Evolutionary conservation across 345 rosid genomes (phyloP).

Genomic region (Melastoma malabathricum): DNA sequence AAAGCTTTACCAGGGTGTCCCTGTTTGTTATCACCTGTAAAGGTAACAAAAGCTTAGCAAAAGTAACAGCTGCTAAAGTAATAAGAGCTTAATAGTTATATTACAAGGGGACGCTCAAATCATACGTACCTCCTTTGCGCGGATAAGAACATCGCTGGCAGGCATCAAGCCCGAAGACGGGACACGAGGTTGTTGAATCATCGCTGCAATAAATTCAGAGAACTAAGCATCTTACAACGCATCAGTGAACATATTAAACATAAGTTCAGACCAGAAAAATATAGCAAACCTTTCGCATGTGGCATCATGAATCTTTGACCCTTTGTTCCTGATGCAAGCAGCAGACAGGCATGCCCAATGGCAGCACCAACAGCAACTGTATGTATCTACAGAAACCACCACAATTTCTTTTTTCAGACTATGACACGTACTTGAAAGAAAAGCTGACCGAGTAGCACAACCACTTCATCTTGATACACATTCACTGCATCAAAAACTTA

Average conservation of each 20-base stretch:
- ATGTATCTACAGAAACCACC: slow-evolving; percentile 38
- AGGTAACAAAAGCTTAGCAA: too few relatives aligned
- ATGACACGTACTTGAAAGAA: too few relatives aligned
- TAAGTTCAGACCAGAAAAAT: slow-evolving; percentile 1
- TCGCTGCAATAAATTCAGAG: slow-evolving; percentile 34
- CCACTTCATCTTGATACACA: neutral
- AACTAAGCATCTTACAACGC: slow-evolving; percentile 4
- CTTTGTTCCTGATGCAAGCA: slow-evolving; percentile 75
- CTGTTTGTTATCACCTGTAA: slow-evolving; percentile 52
- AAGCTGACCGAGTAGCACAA: neutral
- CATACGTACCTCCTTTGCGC: slow-evolving; percentile 68
- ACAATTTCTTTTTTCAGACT: neutral
- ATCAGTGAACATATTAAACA: neutral
- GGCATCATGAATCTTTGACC: slow-evolving; percentile 87
- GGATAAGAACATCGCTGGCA: slow-evolving; percentile 70
- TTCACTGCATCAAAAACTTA: too few relatives aligned
- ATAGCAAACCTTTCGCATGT: slow-evolving; percentile 59
- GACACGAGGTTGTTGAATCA: slow-evolving; percentile 79
- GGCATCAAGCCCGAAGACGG: slow-evolving; percentile 81
- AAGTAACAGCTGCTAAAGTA: too few relatives aligned
- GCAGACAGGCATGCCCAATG: slow-evolving; percentile 65
- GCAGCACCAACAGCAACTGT: slow-evolving; percentile 74
- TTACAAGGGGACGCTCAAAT: neutral
- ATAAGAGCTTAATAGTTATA: too few relatives aligned
- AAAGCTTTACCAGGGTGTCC: slow-evolving; percentile 56